Evolutionary conservation across 225 moss, liverwort and hornwort genomes (phyloP), one percentile per base, ranked within the genome.

Genomic region (Thuidium tamariscinum): DNA sequence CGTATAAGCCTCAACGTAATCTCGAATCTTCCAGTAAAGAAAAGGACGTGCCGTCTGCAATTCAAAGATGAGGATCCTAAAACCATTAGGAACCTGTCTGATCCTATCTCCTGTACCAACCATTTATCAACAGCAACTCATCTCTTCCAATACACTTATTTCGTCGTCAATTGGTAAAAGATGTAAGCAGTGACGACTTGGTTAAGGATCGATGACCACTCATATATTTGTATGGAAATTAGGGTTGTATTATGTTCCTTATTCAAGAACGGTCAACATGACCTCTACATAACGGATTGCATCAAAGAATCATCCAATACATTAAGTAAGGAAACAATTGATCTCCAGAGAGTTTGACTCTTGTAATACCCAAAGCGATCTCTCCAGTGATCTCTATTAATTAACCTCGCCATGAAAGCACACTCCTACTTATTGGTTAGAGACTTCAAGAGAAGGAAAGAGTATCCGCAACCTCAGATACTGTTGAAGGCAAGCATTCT

Each of bases 21-120:
- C 98, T 66, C 93, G 91, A 80, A 96, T 94, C 56, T 90, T 95
- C 97, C 98, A 99, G 79, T 99, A 97, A 32, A 92, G 81, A 85
- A 94, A 96, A 46, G 96, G 92, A 81, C 49, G 52, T 48, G 86
- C 79, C 39, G 61, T 10, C 87, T 88, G 89, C 91, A 62, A 92
- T 82, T 49, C 87, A 85, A 82, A 48, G 26, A 64, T n/a, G 52
- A 82, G 37, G 52, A 82, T 13, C 17, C 32, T 57, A 57, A 57
- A 83, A 59, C 83, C 23, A 32, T 83, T 74, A 74, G 82, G 9
- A 49, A 37, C 37, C 51, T 17, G 54, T 55, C 27, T 52, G 67
- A 68, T 36, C 17, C 49, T 25, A 7, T 18, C 65, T 81, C 25
- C 22, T 49, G n/a, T 37, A 67, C 67, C 37, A 82, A 68, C 7